These are phyloP conservation scores for Amauroascus niger DNA, from an alignment of 2,329 filamentous ascomycete species.

Conservation along the genomic window DNA sequence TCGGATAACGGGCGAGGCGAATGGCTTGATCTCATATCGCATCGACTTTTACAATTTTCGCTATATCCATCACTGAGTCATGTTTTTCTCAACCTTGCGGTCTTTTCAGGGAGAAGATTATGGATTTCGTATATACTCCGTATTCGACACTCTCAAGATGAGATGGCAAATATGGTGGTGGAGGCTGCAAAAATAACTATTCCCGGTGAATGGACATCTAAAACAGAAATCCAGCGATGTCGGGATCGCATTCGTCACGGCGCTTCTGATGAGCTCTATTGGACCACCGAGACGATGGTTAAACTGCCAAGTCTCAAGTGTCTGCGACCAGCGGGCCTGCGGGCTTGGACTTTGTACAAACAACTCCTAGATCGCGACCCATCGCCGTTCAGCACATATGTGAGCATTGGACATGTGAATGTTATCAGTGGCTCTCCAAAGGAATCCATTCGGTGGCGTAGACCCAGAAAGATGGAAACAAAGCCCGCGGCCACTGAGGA, in stretches of 20 bases:
- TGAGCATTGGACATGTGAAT: slow-evolving; percentile 59
- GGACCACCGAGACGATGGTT: slow-evolving; percentile 65
- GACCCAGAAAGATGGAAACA: neutral
- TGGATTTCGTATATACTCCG: neutral
- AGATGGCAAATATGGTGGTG: slow-evolving; percentile 23
- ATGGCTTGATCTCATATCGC: slow-evolving; percentile 31
- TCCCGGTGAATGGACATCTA: slow-evolving; percentile 46
- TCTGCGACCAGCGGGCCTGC: slow-evolving; percentile 23
- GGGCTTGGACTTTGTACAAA: slow-evolving; percentile 63
- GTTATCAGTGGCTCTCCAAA: slow-evolving; percentile 79
- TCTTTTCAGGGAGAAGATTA: neutral
- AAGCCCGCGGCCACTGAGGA: too few relatives aligned
- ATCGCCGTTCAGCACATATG: slow-evolving; percentile 73
- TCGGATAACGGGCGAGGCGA: slow-evolving; percentile 38
- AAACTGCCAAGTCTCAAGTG: slow-evolving; percentile 28
- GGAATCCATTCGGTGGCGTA: slow-evolving; percentile 66
- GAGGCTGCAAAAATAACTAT: slow-evolving; percentile 24
- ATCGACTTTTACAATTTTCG: slow-evolving; percentile 22
- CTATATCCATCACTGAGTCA: slow-evolving; percentile 1
- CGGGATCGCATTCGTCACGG: slow-evolving; percentile 64
- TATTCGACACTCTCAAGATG: slow-evolving; percentile 7
- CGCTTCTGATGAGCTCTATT: slow-evolving; percentile 26
- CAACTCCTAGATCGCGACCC: slow-evolving; percentile 62
- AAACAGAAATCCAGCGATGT: slow-evolving; percentile 55
- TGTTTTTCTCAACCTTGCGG: slow-evolving; percentile 7